Evolutionary conservation across 176 grass and related monocot species (phyloP), one percentile per base, ranked within the genome.

Genomic region (Phoenix dactylifera): DNA sequence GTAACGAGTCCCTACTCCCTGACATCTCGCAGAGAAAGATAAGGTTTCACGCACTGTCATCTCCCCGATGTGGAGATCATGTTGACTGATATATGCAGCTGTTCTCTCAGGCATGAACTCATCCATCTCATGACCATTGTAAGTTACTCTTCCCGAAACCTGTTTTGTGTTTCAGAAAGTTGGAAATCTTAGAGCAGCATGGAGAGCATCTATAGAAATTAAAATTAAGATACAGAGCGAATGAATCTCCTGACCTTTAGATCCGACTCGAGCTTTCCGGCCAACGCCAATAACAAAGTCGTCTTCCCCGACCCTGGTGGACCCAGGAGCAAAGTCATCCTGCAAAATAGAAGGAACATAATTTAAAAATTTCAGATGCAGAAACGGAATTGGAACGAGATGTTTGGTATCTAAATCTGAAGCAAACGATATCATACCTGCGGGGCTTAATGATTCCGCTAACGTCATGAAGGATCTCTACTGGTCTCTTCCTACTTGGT

Each of bases 281-380:
- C 89, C 57, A 95, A 64, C 51, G 89, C 78, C 64, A 85, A 51
- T 6, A 95, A 57, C 54, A 95, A 59, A 0, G 85, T 89, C 14
- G 85, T 85, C 77, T 95, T 95, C n/a, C 5, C 89, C 2, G 89
- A 52, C 0, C 85, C 81, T 4, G 89, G 89, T 23, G 89, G 85
- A 22, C 89, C 85, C 68, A 95, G 29, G 15, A 95, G 89, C 72
- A 95, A 61, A 16, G 85, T 89, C 85, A 95, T 89, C 70, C 89
- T 95, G 30, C 52, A 68, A 30, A 58, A 59, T 58, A 22, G 4
- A 3, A 7, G 4, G 3, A 2, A 68, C 35, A 44, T 44, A 44
- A 12, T 10, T 10, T 12, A 44, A 1, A 12, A 44, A 2, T 44
- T 12, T 44, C 12, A 9, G 35, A 12, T 1, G 35, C 35, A 44